Conservation (phyloP, 2,329 filamentous ascomycete species). For the Colletotrichum sp. region DNA sequence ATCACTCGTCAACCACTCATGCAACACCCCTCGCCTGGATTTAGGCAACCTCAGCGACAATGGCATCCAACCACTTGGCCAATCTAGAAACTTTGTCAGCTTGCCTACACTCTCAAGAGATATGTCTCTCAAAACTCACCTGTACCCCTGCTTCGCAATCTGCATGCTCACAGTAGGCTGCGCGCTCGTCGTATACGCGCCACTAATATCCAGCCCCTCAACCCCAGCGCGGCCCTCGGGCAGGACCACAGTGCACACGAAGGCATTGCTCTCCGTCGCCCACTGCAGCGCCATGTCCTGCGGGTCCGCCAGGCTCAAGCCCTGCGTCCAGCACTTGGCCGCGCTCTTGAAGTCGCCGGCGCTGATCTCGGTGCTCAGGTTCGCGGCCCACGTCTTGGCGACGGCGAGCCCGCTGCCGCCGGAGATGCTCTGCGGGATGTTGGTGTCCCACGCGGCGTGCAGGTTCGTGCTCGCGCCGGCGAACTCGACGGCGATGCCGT, state of each 20-base stretch:
- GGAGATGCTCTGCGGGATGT: constrained; percentile 53
- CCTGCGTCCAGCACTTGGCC: constrained; percentile 38
- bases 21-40: too few relatives aligned
- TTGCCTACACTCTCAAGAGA: not conserved
- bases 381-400: constrained; percentile 43
- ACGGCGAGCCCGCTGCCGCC: constrained; percentile 38
- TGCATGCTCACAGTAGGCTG: constrained; percentile 44
- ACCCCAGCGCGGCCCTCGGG: constrained; percentile 39
- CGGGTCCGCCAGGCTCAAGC: constrained; percentile 34
- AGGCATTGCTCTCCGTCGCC: constrained; percentile 46
- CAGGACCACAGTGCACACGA: constrained; percentile 48
- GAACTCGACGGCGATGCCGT: constrained; percentile 55
- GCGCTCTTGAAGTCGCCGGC: constrained; percentile 38
- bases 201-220: constrained; percentile 42
- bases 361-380: constrained; percentile 38
- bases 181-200: constrained; percentile 42
- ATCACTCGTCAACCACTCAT: not conserved
- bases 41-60: constrained; percentile 5
- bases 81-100: not conserved
- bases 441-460: constrained; percentile 65
- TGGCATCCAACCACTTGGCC: constrained; percentile 19
- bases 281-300: constrained; percentile 38
- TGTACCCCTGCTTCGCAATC: constrained; percentile 49
- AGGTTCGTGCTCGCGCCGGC: constrained; percentile 58
- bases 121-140: not conserved